Evolutionary conservation across 371 early-diverging fungal species (phyloP), one percentile per base, ranked within the genome.

Genomic region (Entomophthora muscae): DNA sequence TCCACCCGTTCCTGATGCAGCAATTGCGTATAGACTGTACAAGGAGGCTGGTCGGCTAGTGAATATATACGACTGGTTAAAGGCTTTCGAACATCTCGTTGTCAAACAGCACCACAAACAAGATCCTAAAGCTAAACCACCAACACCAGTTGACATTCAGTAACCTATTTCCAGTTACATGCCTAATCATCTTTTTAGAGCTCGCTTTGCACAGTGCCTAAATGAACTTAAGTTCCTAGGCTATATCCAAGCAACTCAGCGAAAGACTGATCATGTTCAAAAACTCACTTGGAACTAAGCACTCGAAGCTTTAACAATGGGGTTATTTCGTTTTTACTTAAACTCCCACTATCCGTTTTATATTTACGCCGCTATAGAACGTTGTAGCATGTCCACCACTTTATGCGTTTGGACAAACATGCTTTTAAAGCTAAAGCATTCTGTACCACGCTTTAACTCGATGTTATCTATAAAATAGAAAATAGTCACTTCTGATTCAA

Each of bases 211-310:
- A 60, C 78, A 82, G 26, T 80, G 85, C 0, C 81, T 90, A 5
- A 86, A 86, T 32, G 91, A 94, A 67, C 72, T 95, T 62, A 85
- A 90, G 69, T 85, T 82, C 61, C 64, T 95, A 64, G 95, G 95
- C 1, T 89, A 93, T 63, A 86, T 94, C 66, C 89, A 88, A 65
- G 77, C 84, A 22, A 91, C 95, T 3, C 82, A 78, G 60, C 72
- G 89, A 42, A 95, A 95, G 73, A 89, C 90, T 1, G 96, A 95
- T 69, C 95, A 95, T 74, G 91, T 93, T 2, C 64, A 81, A 68
- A 78, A 90, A 61, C 72, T 93, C 66, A 89, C 90, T 0, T 93
- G 93, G 91, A 86, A 88, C 22, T 24, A 21, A 33, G 51, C 42
- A n/a, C n/a, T n/a, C n/a, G n/a, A n/a, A n/a, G n/a, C n/a, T n/a